Evolutionary conservation across 129 eudicot genomes (phyloP).

Genomic region (Chrysanthemum lavandulifolium): DNA sequence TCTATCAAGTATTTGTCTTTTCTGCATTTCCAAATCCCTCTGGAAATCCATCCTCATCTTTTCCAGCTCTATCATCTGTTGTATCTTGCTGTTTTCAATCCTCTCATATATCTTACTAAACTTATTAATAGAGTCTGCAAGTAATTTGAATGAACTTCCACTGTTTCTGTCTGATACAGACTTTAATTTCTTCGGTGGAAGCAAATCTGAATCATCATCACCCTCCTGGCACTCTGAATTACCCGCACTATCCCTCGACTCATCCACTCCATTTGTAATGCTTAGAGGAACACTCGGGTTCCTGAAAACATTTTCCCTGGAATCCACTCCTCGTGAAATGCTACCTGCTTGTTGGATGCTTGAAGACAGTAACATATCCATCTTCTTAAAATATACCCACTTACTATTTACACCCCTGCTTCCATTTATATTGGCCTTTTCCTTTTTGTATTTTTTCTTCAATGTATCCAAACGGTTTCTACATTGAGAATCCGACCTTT

Average conservation of each 20-base stretch:
- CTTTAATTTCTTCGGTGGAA: too few relatives aligned
- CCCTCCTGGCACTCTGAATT: too few relatives aligned
- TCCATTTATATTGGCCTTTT: slow-evolving; percentile 41
- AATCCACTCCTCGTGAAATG: slow-evolving; percentile 26
- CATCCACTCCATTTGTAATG: too few relatives aligned
- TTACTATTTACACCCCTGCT: slow-evolving; percentile 31
- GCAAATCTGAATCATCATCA: too few relatives aligned
- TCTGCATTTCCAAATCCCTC: slow-evolving; percentile 70
- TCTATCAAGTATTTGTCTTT: slow-evolving; percentile 74
- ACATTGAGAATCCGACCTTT: slow-evolving; percentile 77
- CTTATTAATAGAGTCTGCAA: slow-evolving; percentile 73
- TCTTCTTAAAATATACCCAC: slow-evolving; percentile 79
- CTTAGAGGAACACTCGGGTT: slow-evolving; percentile 35
- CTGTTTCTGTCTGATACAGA: slow-evolving; percentile 6
- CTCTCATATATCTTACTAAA: slow-evolving; percentile 70
- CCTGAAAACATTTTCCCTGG: slow-evolving; percentile 40
- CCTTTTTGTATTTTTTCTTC: slow-evolving; percentile 92
- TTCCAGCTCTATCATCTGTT: slow-evolving; percentile 73
- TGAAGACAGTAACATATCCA: slow-evolving; percentile 65
- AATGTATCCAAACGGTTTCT: slow-evolving; percentile 83
- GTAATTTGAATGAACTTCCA: slow-evolving; percentile 47
- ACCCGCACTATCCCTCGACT: too few relatives aligned
- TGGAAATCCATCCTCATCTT: slow-evolving; percentile 76
- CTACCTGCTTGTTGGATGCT: slow-evolving; percentile 36
- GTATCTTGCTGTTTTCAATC: slow-evolving; percentile 59